Base-by-base conservation (phyloP, 192 early-diverging fungal species). In the Dissophora globulifera region DNA sequence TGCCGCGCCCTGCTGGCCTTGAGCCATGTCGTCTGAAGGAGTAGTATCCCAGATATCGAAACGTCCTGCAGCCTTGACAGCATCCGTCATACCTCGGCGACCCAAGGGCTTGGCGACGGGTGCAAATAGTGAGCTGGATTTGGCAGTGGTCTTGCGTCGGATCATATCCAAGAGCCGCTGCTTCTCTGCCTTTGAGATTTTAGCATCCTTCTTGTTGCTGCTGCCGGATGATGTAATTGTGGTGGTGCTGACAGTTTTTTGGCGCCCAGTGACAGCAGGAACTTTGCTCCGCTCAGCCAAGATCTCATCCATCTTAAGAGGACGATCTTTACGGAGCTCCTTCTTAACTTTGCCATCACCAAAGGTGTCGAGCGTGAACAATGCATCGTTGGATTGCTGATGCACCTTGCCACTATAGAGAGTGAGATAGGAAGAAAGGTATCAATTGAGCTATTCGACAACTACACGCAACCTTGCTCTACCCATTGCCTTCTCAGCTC, bases 271-370 rank as follows among this genome's bases (percentile, higher is more conserved):
- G 22, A 90, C 69, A 16, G 83, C 84, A 0, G 84, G 81, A 20
- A 97, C 82, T 29, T 83, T 88, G 29, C 93, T 93, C 38, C 89
- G 84, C 32, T 86, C 81, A 15, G 82, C 84, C 23, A 98, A 81
- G 75, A 98, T 95, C 65, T 96, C 85, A 57, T 98, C 95, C 56
- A 96, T 87, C 26, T 82, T 83, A 22, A 96, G 87, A 51, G 84
- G 81, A 43, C 83, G 85, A 47, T 82, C 50, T 58, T 84, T 85
- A 57, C 58, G 69, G 31, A 85, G 50, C 26, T 83, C 63, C 58
- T 79, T 75, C 50, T 70, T 58, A 9, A 80, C 84, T 65, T 63
- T 83, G 26, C 52, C 69, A 51, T 94, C 91, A 35, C 90, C 93
- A 13, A 33, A 52, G 52, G 81, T 87, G 71, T 95, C 94, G 51